These are phyloP conservation scores for Exutisphaerella laricina DNA, from an alignment of 2,329 filamentous ascomycete genomes.

Conservation along the genomic window DNA sequence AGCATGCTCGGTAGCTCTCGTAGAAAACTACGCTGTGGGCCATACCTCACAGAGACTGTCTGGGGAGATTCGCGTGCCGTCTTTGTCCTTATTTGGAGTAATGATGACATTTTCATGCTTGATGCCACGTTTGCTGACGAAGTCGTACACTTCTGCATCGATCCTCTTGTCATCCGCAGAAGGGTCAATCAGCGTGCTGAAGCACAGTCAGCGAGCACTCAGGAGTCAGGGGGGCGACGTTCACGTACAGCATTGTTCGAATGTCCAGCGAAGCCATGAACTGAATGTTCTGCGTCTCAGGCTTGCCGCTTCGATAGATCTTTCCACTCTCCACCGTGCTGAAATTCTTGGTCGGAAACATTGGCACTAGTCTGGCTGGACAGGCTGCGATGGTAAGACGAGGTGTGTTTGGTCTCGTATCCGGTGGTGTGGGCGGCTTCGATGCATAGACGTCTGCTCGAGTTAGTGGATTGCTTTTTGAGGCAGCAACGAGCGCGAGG, in stretches of 20 bases:
- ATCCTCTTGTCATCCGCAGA: conserved; percentile 3
- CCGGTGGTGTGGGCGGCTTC: conserved; percentile 25
- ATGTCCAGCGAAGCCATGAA: conserved; percentile 64
- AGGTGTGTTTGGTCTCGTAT: conserved; percentile 20
- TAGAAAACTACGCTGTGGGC: no score
- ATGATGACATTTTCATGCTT: conserved; percentile 70
- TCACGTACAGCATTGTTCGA: conserved; percentile 69
- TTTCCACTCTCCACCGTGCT: conserved; percentile 64
- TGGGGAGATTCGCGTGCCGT: conserved; percentile 54
- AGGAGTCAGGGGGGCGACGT: background rate
- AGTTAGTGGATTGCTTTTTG: no score
- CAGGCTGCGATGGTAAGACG: conserved; percentile 18
- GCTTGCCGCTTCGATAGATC: conserved; percentile 79
- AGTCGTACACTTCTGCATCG: conserved; percentile 36
- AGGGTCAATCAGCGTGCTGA: conserved; percentile 46
- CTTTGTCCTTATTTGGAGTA: conserved; percentile 75
- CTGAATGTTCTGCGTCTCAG: conserved; percentile 61
- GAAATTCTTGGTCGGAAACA: conserved; percentile 64
- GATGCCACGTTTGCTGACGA: conserved; percentile 63
- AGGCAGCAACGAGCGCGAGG: no score
- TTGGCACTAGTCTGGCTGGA: conserved; percentile 35
- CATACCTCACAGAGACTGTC: conserved; percentile 55
- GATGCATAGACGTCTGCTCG: conserved; percentile 12
- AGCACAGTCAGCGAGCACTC: conserved; percentile 26
- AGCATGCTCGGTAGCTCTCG: background rate